phyloP scores from a whole-genome alignment of 352 stramenopile genomes.

The Pythium aphanidermatum region DNA sequence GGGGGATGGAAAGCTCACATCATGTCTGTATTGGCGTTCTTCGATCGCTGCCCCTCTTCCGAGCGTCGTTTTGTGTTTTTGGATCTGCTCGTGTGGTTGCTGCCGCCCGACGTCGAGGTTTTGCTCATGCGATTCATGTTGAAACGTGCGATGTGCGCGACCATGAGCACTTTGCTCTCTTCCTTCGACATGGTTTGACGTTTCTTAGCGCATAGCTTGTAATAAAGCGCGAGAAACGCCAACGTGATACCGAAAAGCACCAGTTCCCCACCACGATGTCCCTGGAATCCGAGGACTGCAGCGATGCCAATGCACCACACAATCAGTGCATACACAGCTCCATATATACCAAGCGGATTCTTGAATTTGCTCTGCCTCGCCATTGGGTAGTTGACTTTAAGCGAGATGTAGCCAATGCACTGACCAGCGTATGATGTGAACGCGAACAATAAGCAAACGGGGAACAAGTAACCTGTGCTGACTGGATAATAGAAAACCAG shows the following conservation, averaged over 20 bases:
- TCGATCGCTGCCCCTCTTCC: too few relatives aligned
- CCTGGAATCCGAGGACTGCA: slow-evolving; percentile 17
- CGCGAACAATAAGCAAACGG: slow-evolving; percentile 14
- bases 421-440: slow-evolving; percentile 25
- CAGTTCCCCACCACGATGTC: slow-evolving; percentile 2
- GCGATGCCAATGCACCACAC: slow-evolving; percentile 20
- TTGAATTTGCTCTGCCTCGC: slow-evolving; percentile 2
- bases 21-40: too few relatives aligned
- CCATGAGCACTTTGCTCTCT: slow-evolving; percentile 15
- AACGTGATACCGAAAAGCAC: slow-evolving; percentile 1
- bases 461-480: slow-evolving; percentile 7
- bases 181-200: slow-evolving; percentile 19
- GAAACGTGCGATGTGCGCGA: slow-evolving; percentile 8
- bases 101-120: too few relatives aligned
- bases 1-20: too few relatives aligned
- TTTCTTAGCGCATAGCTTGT: slow-evolving; percentile 12
- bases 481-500: neutral
- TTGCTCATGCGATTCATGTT: slow-evolving; percentile 7
- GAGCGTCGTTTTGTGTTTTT: too few relatives aligned
- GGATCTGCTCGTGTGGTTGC: too few relatives aligned
- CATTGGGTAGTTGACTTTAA: slow-evolving; percentile 9
- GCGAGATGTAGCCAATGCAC: slow-evolving; percentile 21
- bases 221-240: slow-evolving; percentile 9
- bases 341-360: slow-evolving; percentile 16
- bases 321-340: slow-evolving; percentile 13